phyloP scores from a whole-genome alignment of 495 filamentous ascomycete species.

The Xylaria venustula region DNA sequence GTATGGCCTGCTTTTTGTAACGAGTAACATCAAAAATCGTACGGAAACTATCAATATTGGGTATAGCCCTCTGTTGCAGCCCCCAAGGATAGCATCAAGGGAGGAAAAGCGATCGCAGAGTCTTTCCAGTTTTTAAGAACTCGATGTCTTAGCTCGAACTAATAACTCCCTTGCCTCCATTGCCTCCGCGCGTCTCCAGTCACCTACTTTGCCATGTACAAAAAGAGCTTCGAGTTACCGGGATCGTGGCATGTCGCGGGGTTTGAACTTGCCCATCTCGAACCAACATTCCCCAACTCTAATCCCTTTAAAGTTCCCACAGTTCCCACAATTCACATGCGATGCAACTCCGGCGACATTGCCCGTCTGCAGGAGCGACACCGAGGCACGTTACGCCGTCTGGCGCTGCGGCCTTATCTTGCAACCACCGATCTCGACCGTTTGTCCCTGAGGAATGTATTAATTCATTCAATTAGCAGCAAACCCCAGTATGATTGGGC shows the following conservation, averaged over 20 bases:
- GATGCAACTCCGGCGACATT: background rate
- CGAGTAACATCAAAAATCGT: background rate
- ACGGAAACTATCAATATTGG: background rate
- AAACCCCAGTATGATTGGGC: background rate
- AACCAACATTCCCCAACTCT: background rate
- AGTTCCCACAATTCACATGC: background rate
- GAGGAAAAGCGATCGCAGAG: slow-evolving; percentile 11
- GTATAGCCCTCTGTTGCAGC: background rate
- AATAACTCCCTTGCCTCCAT: background rate
- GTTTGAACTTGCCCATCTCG: background rate
- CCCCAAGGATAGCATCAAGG: background rate
- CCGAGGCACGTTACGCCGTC: background rate
- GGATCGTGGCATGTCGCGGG: background rate
- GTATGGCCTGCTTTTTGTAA: slow-evolving; percentile 1
- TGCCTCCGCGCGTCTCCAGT: background rate
- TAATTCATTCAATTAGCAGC: background rate
- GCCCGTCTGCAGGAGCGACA: background rate
- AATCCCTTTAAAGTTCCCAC: background rate
- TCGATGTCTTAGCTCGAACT: background rate
- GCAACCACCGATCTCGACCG: background rate
- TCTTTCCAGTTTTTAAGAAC: slow-evolving; percentile 5
- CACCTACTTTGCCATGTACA: background rate
- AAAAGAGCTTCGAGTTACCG: background rate
- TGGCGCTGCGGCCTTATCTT: background rate
- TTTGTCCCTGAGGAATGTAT: background rate